A percentile compares a stretch with the other conserved stretches of the same genome.
Evolutionary conservation across 192 early-diverging fungal species (phyloP).

Genomic region (Coemansia sp.): DNA sequence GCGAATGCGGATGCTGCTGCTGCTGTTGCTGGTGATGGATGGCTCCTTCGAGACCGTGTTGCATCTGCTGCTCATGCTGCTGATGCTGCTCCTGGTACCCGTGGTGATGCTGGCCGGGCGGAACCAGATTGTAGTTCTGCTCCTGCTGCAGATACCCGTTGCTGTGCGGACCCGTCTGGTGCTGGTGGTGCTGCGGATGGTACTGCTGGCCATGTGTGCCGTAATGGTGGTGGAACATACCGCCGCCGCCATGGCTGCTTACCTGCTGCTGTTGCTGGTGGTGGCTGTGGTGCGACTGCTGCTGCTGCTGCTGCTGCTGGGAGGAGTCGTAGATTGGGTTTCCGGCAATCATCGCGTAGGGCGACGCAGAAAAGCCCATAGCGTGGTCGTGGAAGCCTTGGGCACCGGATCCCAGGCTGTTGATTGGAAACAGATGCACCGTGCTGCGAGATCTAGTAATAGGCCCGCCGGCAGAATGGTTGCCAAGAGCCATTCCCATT

Average conservation of each 20-base stretch:
- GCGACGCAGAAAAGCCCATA: constrained; percentile 42
- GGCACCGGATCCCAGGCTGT: constrained; percentile 20
- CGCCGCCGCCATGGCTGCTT: not conserved
- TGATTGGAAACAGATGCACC: constrained; percentile 46
- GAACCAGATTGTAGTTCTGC: constrained; percentile 7
- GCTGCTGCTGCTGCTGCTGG: constrained; percentile 17
- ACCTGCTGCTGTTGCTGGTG: constrained; percentile 17
- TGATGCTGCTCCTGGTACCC: constrained; percentile 6
- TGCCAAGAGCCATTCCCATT: constrained; percentile 25
- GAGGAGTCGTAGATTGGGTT: constrained; percentile 23
- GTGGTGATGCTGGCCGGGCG: constrained; percentile 7
- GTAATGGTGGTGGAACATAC: constrained; percentile 1
- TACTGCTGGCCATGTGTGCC: constrained; percentile 9
- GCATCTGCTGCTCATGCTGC: constrained; percentile 12
- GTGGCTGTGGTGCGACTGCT: constrained; percentile 17
- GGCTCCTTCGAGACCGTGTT: constrained; percentile 14
- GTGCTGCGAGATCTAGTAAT: constrained; percentile 48
- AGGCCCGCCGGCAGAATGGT: constrained; percentile 32
- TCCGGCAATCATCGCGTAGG: constrained; percentile 49
- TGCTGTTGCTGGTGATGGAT: constrained; percentile 17
- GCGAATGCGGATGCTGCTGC: not conserved
- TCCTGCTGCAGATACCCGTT: constrained; percentile 11
- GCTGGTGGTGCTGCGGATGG: constrained; percentile 16
- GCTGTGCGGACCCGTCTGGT: constrained; percentile 9
- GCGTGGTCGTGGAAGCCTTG: constrained; percentile 28